These are phyloP conservation scores for Apophysomyces sp. DNA, from an alignment of 371 early-diverging fungal genomes.

Conservation along the genomic window DNA sequence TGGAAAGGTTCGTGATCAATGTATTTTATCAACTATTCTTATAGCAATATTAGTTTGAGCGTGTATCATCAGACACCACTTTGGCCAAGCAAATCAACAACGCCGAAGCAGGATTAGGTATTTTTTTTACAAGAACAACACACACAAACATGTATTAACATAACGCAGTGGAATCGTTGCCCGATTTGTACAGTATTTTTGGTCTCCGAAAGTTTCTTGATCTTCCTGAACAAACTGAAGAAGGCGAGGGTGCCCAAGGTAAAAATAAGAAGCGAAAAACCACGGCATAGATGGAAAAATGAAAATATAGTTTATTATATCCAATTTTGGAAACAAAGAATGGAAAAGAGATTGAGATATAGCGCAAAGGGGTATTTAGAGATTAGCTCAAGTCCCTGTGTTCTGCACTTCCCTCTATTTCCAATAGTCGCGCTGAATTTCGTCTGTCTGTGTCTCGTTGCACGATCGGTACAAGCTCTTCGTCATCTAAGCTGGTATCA, in stretches of 20 bases:
- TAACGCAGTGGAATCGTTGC: conserved; percentile 30
- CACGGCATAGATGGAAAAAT: conserved; percentile 9
- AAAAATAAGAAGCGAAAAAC: conserved; percentile 38
- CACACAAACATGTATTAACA: too few relatives aligned
- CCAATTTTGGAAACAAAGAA: neutral
- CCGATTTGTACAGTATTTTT: conserved; percentile 54
- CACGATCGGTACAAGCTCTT: conserved; percentile 28
- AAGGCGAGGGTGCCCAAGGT: conserved; percentile 10
- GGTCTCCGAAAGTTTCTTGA: conserved; percentile 56
- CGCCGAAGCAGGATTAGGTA: conserved; percentile 37
- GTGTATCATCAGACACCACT: conserved; percentile 15
- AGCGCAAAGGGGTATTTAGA: neutral
- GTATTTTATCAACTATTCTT: conserved; percentile 1
- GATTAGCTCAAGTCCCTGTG: conserved; percentile 22
- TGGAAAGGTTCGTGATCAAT: conserved; percentile 4
- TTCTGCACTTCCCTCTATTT: conserved; percentile 28
- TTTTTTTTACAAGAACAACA: neutral
- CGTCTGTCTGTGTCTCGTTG: conserved; percentile 7
- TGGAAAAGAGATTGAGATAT: neutral
- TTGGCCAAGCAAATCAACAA: conserved; percentile 40
- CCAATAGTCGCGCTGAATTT: conserved; percentile 20
- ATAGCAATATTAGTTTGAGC: conserved; percentile 15
- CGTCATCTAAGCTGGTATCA: conserved; percentile 16
- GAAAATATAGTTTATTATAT: neutral
- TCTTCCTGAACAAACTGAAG: conserved; percentile 32